Percentiles rank a stretch among this genome's conserved stretches.
Conservation (phyloP, 768 basidiomycete species). For the Daedaleopsis nitida region DNA sequence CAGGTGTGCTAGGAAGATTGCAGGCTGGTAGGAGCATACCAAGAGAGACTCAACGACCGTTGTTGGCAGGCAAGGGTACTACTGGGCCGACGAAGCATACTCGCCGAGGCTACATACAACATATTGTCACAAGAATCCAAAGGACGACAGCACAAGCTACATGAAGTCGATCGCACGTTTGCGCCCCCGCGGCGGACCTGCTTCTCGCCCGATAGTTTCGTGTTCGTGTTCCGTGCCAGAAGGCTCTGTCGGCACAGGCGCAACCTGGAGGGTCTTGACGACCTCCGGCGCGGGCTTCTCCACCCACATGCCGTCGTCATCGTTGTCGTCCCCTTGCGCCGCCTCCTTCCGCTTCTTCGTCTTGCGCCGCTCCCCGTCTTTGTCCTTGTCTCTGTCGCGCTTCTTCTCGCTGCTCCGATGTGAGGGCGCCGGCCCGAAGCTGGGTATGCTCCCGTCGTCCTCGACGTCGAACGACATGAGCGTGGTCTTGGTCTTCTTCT, state of each 20-base stretch:
- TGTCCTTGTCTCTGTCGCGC: conserved; percentile 27
- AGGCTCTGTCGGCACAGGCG: neutral
- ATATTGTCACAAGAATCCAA: too few relatives aligned
- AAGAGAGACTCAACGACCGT: too few relatives aligned
- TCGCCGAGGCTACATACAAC: too few relatives aligned
- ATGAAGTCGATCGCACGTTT: conserved; percentile 29
- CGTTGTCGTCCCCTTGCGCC: conserved; percentile 45
- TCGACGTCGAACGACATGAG: conserved; percentile 82
- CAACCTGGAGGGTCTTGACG: conserved; percentile 41
- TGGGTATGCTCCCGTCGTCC: conserved; percentile 44
- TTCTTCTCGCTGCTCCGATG: conserved; percentile 7
- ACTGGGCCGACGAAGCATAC: too few relatives aligned
- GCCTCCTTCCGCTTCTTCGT: conserved; percentile 37
- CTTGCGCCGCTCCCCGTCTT: conserved; percentile 34
- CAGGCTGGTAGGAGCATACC: too few relatives aligned
- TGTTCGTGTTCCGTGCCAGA: neutral
- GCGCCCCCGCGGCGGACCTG: conserved; percentile 19
- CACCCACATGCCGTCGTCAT: conserved; percentile 66
- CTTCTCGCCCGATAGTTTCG: neutral
- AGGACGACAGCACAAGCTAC: conserved; percentile 13
- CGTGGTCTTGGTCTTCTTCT: conserved; percentile 41
- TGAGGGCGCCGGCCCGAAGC: conserved; percentile 17
- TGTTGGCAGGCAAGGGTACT: too few relatives aligned
- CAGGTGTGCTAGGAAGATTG: too few relatives aligned
- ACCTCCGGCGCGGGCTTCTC: conserved; percentile 60